These are phyloP conservation scores for Mucor plumbeus DNA, from an alignment of 371 early-diverging fungal species.

Conservation along the genomic window DNA sequence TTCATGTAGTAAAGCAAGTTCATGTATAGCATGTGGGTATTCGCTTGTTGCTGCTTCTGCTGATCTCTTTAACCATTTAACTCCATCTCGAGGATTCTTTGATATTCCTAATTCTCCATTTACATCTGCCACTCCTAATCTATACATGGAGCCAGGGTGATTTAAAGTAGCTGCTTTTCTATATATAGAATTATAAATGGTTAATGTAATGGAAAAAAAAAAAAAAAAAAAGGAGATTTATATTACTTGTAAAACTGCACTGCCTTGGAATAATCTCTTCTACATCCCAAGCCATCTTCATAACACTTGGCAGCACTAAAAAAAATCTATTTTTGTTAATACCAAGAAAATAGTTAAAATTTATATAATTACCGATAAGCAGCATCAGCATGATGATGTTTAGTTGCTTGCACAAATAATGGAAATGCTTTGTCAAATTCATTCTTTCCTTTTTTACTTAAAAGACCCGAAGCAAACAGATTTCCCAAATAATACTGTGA, in stretches of 20 bases:
- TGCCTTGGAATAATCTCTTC: slow-evolving; percentile 67
- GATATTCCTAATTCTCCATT: slow-evolving; percentile 73
- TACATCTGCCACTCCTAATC: slow-evolving; percentile 73
- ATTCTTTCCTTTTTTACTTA: slow-evolving; percentile 63
- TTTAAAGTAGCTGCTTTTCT: slow-evolving; percentile 76
- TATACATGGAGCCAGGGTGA: slow-evolving; percentile 78
- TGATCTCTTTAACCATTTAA: slow-evolving; percentile 82
- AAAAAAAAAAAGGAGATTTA: slow-evolving; percentile 10
- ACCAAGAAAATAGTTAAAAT: not conserved
- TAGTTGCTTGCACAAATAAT: slow-evolving; percentile 70
- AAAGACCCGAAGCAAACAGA: slow-evolving; percentile 64
- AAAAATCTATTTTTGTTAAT: not conserved
- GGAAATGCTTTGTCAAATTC: slow-evolving; percentile 77
- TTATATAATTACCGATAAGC: slow-evolving; percentile 55
- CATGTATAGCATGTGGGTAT: slow-evolving; percentile 84
- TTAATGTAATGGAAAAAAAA: not conserved
- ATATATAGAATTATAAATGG: slow-evolving; percentile 13
- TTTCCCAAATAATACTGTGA: slow-evolving; percentile 73
- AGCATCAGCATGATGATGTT: slow-evolving; percentile 72
- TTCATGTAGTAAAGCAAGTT: slow-evolving; percentile 77
- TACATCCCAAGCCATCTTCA: slow-evolving; percentile 70
- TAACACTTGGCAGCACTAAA: slow-evolving; percentile 71
- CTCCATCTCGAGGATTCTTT: slow-evolving; percentile 73
- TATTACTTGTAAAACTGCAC: slow-evolving; percentile 74
- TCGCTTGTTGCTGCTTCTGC: slow-evolving; percentile 75